Percentiles rank a stretch among this genome's conserved stretches.
These are phyloP conservation scores for Sphaerosporella brunnea DNA, from an alignment of 495 filamentous ascomycete species.

Conservation along the genomic window DNA sequence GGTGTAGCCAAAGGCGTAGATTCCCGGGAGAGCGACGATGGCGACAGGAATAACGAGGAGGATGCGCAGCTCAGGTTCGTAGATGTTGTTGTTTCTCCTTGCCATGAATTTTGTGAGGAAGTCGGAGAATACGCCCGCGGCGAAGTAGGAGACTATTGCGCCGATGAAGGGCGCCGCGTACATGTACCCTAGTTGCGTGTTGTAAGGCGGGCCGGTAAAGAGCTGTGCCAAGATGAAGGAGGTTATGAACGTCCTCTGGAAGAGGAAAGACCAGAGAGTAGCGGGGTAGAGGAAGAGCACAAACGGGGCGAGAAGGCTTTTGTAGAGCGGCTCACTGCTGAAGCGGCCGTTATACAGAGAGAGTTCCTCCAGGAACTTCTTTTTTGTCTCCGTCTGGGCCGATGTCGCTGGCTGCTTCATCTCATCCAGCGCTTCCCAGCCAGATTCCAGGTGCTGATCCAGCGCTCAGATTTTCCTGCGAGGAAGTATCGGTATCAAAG, in stretches of 20 bases:
- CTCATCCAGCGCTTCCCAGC: too few relatives aligned
- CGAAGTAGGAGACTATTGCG: slow-evolving; percentile 30
- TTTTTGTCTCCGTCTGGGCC: slow-evolving; percentile 23
- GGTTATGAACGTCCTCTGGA: slow-evolving; percentile 30
- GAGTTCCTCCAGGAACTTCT: slow-evolving; percentile 28
- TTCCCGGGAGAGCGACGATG: slow-evolving; percentile 28
- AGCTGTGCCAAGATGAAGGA: slow-evolving; percentile 29
- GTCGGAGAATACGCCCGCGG: slow-evolving; percentile 33
- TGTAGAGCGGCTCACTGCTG: slow-evolving; percentile 27
- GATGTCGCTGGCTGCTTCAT: not conserved
- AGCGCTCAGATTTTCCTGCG: slow-evolving; percentile 12
- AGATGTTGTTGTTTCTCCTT: slow-evolving; percentile 33
- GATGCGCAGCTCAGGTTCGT: slow-evolving; percentile 39
- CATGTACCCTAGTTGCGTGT: slow-evolving; percentile 29
- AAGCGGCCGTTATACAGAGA: slow-evolving; percentile 28
- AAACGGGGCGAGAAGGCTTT: slow-evolving; percentile 28
- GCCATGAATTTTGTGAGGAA: slow-evolving; percentile 32
- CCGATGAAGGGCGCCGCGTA: slow-evolving; percentile 33
- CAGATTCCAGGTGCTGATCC: slow-evolving; percentile 11
- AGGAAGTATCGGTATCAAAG: slow-evolving; percentile 22
- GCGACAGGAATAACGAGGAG: slow-evolving; percentile 31
- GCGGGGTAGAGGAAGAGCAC: slow-evolving; percentile 29
- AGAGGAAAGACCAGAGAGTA: slow-evolving; percentile 30
- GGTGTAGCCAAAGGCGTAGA: slow-evolving; percentile 31
- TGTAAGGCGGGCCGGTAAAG: slow-evolving; percentile 29